Percentiles rank a stretch among this genome's conserved stretches.
Conservation (phyloP, 148 eudicot species). For the Persicaria tinctoria region DNA sequence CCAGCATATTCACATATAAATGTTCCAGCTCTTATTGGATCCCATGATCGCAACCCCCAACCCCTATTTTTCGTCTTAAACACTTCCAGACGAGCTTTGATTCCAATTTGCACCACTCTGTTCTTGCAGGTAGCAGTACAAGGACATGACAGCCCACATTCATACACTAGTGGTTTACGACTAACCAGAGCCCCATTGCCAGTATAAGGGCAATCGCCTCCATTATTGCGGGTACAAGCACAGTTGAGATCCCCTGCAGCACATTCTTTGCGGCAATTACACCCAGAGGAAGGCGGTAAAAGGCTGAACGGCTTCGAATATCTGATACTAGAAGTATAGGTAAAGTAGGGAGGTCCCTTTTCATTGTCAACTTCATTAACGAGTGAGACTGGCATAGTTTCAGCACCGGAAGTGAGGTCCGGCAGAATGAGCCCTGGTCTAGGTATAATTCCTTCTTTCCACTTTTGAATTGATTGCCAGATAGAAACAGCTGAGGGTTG, state of each 20-base stretch:
- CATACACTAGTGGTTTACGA: conserved; percentile 49
- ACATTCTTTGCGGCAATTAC: conserved; percentile 20
- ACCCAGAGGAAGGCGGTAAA: conserved; percentile 13
- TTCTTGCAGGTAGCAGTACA: conserved; percentile 66
- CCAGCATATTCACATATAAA: conserved; percentile 83
- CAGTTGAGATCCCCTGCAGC: conserved; percentile 30
- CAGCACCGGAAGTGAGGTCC: conserved; percentile 23
- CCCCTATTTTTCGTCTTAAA: conserved; percentile 78
- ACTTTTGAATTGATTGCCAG: conserved; percentile 25
- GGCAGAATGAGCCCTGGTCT: conserved; percentile 21
- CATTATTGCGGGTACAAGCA: conserved; percentile 62
- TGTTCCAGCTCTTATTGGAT: conserved; percentile 65
- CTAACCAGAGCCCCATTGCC: conserved; percentile 48
- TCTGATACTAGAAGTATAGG: conserved; percentile 13
- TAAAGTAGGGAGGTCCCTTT: conserved; percentile 23
- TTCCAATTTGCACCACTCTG: conserved; percentile 58
- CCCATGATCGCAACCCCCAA: conserved; percentile 87
- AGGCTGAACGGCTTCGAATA: conserved; percentile 14
- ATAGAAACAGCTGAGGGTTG: conserved; percentile 20
- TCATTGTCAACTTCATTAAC: conserved; percentile 30
- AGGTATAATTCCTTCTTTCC: conserved; percentile 17
- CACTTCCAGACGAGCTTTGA: conserved; percentile 69
- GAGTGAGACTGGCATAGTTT: conserved; percentile 24
- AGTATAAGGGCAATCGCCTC: conserved; percentile 57
- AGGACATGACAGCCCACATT: conserved; percentile 68